Conservation (phyloP, 2,329 filamentous ascomycete genomes). For the Epichloe typhina region DNA sequence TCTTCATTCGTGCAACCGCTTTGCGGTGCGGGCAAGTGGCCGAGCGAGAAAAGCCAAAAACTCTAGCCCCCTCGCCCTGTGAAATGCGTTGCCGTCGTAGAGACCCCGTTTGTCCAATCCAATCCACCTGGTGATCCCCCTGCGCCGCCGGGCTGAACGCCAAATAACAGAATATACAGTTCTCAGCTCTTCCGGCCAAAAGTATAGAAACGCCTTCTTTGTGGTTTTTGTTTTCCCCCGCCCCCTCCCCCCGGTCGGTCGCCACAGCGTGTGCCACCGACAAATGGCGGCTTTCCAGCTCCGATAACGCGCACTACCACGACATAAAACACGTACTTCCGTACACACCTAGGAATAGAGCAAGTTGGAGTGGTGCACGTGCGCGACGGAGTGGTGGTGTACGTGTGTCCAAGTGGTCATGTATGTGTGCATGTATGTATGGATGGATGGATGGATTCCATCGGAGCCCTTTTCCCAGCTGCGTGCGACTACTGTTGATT, state of each 20-base stretch:
- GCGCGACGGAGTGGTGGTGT: too few species aligned
- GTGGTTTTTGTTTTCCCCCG: not conserved
- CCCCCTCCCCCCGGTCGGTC: not conserved
- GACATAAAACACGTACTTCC: not conserved
- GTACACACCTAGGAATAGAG: too few species aligned
- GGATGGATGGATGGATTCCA: too few species aligned
- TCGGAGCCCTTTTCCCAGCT: too few species aligned
- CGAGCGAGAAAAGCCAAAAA: too few species aligned
- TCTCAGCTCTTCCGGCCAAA: constrained; percentile 1
- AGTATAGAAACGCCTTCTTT: not conserved
- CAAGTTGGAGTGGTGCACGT: too few species aligned
- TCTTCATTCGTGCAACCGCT: too few species aligned
- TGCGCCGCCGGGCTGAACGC: constrained; percentile 5
- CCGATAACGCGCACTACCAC: not conserved
- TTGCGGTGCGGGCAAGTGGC: too few species aligned
- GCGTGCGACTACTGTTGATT: constrained; percentile 4
- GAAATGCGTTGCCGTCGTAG: too few species aligned
- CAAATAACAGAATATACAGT: not conserved
- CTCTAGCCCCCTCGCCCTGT: too few species aligned
- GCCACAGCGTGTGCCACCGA: not conserved
- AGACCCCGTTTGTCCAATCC: too few species aligned
- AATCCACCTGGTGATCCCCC: not conserved
- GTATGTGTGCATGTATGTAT: not conserved
- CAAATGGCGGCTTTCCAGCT: not conserved
- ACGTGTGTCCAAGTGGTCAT: too few species aligned